Evolutionary conservation across 805 yeast species (phyloP).

Genomic region (Candida vartiovaarae): DNA sequence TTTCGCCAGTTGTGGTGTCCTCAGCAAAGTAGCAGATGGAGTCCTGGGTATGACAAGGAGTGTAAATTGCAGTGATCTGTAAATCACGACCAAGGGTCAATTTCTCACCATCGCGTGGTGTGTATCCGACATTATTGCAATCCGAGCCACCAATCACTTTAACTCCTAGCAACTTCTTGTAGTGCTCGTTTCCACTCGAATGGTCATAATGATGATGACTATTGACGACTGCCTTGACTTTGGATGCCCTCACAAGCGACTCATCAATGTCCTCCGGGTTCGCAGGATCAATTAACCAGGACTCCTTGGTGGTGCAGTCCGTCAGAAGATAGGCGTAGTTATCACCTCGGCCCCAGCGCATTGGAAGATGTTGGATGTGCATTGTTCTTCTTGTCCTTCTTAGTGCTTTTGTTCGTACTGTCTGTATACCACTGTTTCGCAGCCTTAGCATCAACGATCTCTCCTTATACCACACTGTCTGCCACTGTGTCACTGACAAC

Average conservation of each 20-base stretch:
- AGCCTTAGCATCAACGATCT: too few relatives aligned
- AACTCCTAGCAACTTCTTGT: conserved; percentile 28
- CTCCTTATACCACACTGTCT: too few relatives aligned
- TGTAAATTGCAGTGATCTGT: conserved; percentile 73
- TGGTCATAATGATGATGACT: conserved; percentile 98
- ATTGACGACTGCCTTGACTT: conserved; percentile 74
- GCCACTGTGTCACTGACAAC: too few relatives aligned
- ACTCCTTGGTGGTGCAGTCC: conserved; percentile 56
- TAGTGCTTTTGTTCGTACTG: not conserved
- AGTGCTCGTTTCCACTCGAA: conserved; percentile 68
- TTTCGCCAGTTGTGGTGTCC: conserved; percentile 53
- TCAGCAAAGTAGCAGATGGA: conserved; percentile 79
- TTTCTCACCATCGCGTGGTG: conserved; percentile 59
- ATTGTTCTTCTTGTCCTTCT: conserved; percentile 38
- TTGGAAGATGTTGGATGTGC: conserved; percentile 79
- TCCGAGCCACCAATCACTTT: conserved; percentile 82
- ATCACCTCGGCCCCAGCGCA: conserved; percentile 94
- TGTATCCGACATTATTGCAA: conserved; percentile 62
- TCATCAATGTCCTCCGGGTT: conserved; percentile 63
- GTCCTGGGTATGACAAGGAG: conserved; percentile 98
- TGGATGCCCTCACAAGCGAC: conserved; percentile 32
- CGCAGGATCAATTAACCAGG: conserved; percentile 93
- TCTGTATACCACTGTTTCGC: not conserved
- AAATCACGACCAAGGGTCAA: conserved; percentile 59
- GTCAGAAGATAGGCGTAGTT: conserved; percentile 78